Evolutionary conservation across 2,329 filamentous ascomycete species (phyloP).

Genomic region (Ophiostoma sp.): DNA sequence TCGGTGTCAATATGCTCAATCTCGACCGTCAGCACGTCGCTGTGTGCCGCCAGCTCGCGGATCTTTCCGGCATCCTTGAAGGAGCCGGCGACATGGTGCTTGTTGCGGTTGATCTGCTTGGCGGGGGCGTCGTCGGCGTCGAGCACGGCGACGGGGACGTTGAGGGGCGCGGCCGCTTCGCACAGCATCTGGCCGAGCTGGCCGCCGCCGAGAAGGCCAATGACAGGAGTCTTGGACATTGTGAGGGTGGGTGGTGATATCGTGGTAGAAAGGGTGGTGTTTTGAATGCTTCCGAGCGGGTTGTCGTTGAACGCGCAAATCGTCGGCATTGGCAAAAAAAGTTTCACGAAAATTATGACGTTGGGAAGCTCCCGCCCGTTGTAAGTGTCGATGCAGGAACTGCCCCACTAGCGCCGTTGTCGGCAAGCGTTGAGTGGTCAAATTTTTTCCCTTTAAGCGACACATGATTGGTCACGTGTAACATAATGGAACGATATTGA

Average conservation of each 20-base stretch:
- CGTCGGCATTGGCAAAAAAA: conserved; percentile 6
- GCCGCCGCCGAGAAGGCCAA: conserved; percentile 61
- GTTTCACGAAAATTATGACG: conserved; percentile 8
- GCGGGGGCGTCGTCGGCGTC: conserved; percentile 76
- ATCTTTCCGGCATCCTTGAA: conserved; percentile 84
- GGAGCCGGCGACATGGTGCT: conserved; percentile 76
- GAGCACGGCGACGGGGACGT: conserved; percentile 75
- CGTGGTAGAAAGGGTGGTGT: neutral
- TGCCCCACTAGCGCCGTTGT: conserved; percentile 10
- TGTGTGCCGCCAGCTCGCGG: conserved; percentile 70
- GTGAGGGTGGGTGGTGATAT: neutral
- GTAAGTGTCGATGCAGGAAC: conserved; percentile 8
- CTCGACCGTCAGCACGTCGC: conserved; percentile 85
- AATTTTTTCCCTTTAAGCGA: neutral
- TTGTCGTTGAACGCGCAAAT: neutral
- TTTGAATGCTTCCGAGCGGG: neutral
- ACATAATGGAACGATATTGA: too few relatives aligned
- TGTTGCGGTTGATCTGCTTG: conserved; percentile 72
- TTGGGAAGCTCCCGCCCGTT: neutral
- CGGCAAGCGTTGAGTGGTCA: neutral
- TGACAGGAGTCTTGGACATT: conserved; percentile 28
- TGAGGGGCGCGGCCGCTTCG: conserved; percentile 74
- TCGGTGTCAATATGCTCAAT: conserved; percentile 95
- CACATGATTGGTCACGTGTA: neutral
- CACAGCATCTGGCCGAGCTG: conserved; percentile 92